Conservation (phyloP, 129 eudicot species). For the Scalesia atractyloides region DNA sequence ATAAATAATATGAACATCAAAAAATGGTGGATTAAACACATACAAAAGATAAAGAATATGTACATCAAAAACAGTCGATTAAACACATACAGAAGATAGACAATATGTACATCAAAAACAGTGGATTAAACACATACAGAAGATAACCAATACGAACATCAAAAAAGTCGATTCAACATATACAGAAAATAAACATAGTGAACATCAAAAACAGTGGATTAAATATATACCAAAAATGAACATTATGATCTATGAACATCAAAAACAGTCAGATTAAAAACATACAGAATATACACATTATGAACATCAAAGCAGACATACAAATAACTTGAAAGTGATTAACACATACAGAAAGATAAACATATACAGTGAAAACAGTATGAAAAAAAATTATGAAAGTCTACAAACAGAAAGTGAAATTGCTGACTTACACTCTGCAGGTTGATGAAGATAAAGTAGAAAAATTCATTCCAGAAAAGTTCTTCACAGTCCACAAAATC, state of each 20-base stretch:
- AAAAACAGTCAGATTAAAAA: too few relatives aligned
- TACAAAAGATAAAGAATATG: too few relatives aligned
- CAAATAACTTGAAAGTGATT: too few relatives aligned
- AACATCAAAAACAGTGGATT: too few relatives aligned
- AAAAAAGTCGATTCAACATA: neutral
- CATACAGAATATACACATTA: too few relatives aligned
- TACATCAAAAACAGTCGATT: too few relatives aligned
- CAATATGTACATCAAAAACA: too few relatives aligned
- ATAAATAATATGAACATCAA: neutral
- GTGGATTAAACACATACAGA: neutral
- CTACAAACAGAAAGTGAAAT: neutral
- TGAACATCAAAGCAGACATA: too few relatives aligned
- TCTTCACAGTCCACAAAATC: constrained; percentile 50
- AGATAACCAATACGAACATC: too few relatives aligned
- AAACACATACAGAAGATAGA: neutral
- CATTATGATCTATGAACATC: too few relatives aligned
- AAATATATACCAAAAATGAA: neutral
- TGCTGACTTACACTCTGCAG: constrained; percentile 42
- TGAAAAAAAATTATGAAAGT: neutral
- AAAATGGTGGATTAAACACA: too few relatives aligned
- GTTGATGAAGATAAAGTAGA: constrained; percentile 65
- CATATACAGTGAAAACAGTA: constrained; percentile 1
- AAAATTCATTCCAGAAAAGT: constrained; percentile 52
- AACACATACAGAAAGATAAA: too few relatives aligned
- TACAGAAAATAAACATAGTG: neutral